These are phyloP conservation scores for Austropuccinia psidii DNA, from an alignment of 1,284 basidiomycete species.

Conservation along the genomic window DNA sequence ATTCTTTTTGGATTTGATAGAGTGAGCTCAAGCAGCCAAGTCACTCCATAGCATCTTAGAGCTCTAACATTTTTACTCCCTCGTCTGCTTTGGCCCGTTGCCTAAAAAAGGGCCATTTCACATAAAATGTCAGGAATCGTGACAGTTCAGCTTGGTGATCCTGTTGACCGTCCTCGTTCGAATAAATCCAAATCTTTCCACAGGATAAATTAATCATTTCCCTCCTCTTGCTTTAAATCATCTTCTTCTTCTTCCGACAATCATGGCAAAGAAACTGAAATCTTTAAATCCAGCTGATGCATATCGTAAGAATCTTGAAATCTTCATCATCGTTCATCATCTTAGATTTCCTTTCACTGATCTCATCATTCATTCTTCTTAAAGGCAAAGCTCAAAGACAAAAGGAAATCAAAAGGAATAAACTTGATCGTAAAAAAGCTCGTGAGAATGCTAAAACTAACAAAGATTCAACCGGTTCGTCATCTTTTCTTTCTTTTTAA, in stretches of 20 bases:
- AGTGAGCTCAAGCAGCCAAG: too few species aligned
- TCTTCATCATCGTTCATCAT: background rate
- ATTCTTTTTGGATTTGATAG: too few species aligned
- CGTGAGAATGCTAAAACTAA: slow-evolving; percentile 28
- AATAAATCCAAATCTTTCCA: too few species aligned
- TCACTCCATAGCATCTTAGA: too few species aligned
- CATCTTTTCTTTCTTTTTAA: background rate
- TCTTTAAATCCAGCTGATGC: slow-evolving; percentile 43
- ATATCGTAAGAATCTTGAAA: slow-evolving; percentile 38
- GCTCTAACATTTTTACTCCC: too few species aligned
- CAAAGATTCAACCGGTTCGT: slow-evolving; percentile 21
- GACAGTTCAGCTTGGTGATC: too few species aligned
- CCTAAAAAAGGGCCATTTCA: too few species aligned
- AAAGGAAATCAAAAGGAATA: slow-evolving; percentile 36
- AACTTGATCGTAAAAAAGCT: slow-evolving; percentile 34
- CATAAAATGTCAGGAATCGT: too few species aligned
- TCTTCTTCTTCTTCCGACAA: background rate
- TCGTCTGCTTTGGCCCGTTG: too few species aligned
- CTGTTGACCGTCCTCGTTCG: too few species aligned
- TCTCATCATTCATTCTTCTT: background rate
- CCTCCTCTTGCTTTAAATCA: too few species aligned
- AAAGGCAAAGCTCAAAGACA: slow-evolving; percentile 33
- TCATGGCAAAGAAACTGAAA: slow-evolving; percentile 39
- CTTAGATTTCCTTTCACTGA: background rate
- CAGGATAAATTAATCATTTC: too few species aligned